phyloP scores from a whole-genome alignment of 2,329 filamentous ascomycete species.

The Neopestalotiopsis clavispora region DNA sequence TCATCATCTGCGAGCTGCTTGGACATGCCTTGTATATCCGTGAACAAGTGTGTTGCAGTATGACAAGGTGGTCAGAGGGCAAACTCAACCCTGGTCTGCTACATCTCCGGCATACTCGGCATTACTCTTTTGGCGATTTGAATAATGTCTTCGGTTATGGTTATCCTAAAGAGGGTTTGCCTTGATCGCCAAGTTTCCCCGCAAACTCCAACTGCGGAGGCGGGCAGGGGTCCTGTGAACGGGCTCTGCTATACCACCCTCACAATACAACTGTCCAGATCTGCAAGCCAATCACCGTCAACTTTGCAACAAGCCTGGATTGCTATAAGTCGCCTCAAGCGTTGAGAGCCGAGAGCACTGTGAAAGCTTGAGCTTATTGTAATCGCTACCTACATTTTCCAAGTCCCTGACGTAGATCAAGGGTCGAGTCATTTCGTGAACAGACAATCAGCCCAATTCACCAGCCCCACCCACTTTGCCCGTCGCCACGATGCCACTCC shows the following conservation, averaged over 20 bases:
- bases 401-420: background rate
- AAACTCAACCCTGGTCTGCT: background rate
- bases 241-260: background rate
- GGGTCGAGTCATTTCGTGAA: background rate
- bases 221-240: background rate
- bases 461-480: background rate
- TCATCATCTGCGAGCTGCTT: background rate
- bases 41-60: background rate
- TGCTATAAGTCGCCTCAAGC: background rate
- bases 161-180: background rate
- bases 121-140: background rate
- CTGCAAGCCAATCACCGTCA: background rate
- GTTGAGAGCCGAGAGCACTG: background rate
- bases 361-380: background rate
- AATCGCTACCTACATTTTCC: no score
- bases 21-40: background rate
- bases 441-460: background rate
- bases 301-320: background rate
- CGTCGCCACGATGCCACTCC: slow-evolving; percentile 20
- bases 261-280: background rate
- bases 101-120: background rate
- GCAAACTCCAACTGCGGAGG: background rate
- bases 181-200: background rate
- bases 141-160: background rate
- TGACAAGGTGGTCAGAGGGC: background rate